Evolutionary conservation across 1,284 basidiomycete species (phyloP).

Genomic region (Microbotryum saponariae): DNA sequence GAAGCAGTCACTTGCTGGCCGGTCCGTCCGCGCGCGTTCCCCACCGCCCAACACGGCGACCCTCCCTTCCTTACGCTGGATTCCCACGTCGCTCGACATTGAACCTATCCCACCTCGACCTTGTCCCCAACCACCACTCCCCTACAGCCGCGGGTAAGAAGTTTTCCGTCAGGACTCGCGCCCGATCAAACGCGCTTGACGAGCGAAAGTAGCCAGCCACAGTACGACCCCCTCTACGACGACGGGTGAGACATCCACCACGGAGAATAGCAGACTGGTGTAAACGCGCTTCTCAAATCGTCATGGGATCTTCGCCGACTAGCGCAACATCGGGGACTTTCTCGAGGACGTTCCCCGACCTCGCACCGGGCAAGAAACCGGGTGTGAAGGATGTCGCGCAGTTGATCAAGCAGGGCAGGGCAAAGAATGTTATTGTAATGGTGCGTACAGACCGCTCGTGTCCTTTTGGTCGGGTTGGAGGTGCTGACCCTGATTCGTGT

Average conservation of each 20-base stretch:
- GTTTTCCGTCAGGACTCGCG: too few relatives aligned
- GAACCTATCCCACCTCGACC: background rate
- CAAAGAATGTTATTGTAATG: slow-evolving; percentile 47
- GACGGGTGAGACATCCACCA: background rate
- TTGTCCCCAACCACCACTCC: background rate
- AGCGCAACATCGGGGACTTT: background rate
- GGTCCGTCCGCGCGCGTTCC: background rate
- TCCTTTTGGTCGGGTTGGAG: background rate
- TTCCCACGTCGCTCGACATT: slow-evolving; percentile 1
- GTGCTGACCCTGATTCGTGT: background rate
- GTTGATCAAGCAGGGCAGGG: slow-evolving; percentile 41
- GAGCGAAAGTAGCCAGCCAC: too few relatives aligned
- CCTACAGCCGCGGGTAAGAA: background rate
- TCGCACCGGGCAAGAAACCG: slow-evolving; percentile 6
- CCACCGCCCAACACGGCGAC: background rate
- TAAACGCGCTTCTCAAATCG: background rate
- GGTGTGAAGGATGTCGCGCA: slow-evolving; percentile 37
- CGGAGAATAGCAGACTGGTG: background rate
- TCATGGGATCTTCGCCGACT: background rate
- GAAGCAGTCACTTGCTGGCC: background rate
- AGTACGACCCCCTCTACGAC: background rate
- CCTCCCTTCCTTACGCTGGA: background rate
- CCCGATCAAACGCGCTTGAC: background rate
- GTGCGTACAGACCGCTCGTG: slow-evolving; percentile 32
- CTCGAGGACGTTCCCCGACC: slow-evolving; percentile 11